Percentiles rank a stretch among this genome's conserved stretches.
Evolutionary conservation across 345 rosid genomes (phyloP).

Genomic region (Geranium rotundifolium): DNA sequence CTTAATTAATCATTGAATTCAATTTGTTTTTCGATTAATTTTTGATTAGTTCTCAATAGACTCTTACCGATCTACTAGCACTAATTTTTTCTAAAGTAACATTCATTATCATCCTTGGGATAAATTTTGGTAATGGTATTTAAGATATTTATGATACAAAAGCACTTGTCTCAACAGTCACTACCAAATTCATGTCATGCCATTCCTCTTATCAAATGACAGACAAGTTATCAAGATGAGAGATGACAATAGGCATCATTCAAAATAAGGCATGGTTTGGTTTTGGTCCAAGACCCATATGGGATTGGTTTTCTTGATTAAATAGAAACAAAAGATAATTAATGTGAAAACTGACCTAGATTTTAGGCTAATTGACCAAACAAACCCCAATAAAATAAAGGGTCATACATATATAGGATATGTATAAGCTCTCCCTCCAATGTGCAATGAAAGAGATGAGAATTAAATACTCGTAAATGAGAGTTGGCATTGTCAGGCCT

Average conservation of each 20-base stretch:
- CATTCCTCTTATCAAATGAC: not conserved
- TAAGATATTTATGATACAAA: no score
- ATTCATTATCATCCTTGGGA: no score
- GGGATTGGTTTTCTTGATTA: not conserved
- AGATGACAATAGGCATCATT: not conserved
- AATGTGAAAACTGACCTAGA: conserved; percentile 26
- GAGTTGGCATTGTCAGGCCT: conserved; percentile 64
- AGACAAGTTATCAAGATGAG: conserved; percentile 9
- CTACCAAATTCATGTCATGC: no score
- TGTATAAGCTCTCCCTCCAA: conserved; percentile 32
- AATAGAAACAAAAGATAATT: no score
- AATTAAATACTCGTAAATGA: conserved; percentile 16
- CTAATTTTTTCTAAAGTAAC: no score
- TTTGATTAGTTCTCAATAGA: no score
- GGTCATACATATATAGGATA: no score
- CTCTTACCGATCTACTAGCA: no score
- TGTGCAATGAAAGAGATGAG: conserved; percentile 15
- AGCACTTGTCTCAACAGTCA: no score
- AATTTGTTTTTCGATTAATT: no score
- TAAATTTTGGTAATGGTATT: no score
- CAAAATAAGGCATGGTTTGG: not conserved
- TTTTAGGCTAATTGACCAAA: conserved; percentile 37
- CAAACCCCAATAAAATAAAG: conserved; percentile 19
- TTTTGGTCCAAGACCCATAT: not conserved
- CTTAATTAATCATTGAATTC: no score